Evolutionary conservation across 495 filamentous ascomycete species (phyloP), one percentile per base, ranked within the genome.

Genomic region (Penicillium salamii): DNA sequence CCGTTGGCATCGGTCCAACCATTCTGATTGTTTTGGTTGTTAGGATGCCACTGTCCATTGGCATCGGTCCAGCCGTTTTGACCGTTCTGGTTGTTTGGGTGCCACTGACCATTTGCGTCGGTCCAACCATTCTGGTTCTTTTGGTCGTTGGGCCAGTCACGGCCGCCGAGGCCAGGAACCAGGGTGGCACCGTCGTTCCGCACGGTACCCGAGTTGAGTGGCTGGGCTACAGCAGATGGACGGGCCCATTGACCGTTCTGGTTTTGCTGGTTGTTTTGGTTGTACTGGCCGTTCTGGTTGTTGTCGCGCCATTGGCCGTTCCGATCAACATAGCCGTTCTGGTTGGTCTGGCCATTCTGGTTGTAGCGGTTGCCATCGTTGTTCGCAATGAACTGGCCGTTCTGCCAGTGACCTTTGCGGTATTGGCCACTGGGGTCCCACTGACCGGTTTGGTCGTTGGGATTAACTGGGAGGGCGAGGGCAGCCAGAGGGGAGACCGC

Each of bases 391-490:
- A 61, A 61, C 26, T 53, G 18, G 5, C 60, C 61, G 5, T 52
- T 42, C 15, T 39, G 34, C 35, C 60, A 63, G 13, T 63, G 54
- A 7, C 57, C 54, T 28, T 58, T 61, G 26, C 51, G 57, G 42
- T 63, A 61, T 29, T 63, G 54, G 17, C 57, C 61, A 42, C 42
- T 53, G 2, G 57, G 57, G 20, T 63, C 57, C 57, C 57, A 61
- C 7, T 53, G 45, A 19, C 57, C 61, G 33, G 50, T 32, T 19
- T 58, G 52, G 33, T 56, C 46, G 15, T 55, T 61, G 39, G 61
- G 61, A 46, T 57, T 57, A 20, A 63, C 49, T 2, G 61, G 61
- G 9, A 63, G 54, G 8, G 57, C 61, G 37, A 63, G 54, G 15
- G 54, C 43, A 17, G 54, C 42, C 29, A 63, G 45, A 21, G 61